Evolutionary conservation across 2,329 filamentous ascomycete species (phyloP), one percentile per base, ranked within the genome.

Genomic region (Graphiopsis chlorocephala): DNA sequence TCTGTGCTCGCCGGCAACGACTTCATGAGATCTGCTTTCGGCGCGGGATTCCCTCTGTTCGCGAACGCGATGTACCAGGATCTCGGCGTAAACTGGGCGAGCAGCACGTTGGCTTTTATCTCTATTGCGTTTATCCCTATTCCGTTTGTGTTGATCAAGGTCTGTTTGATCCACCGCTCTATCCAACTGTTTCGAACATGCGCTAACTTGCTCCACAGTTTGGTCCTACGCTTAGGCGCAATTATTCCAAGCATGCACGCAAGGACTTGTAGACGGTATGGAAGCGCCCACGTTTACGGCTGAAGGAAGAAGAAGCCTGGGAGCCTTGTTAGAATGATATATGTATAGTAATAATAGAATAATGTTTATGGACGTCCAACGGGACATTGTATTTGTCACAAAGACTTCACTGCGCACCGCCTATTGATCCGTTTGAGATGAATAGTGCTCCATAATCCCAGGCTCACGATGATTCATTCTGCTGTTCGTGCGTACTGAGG

Each of bases 61-160:
- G 76, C 76, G 0, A 60, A 29, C 1, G 75, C 75, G 10, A 79
- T 80, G 80, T 79, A 76, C 69, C 71, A 62, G 1, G 71, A 75
- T 23, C 68, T 81, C 11, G 79, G 79, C 15, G 74, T 81, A 10
- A 69, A 68, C 15, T 81, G 79, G 79, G 79, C 79, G 10, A 75
- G 74, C 47, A 78, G 75, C 59, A 69, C 74, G 28, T 65, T 81
- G 15, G 80, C 74, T 0, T 80, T 80, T 66, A 63, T 82, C 60
- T 73, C 73, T 2, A 74, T 81, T 48, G 78, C 75, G 0, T 81
- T 81, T 64, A 79, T 82, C 15, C 79, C 79, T 0, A 80, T 82
- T 64, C 79, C 79, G n/a, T 82, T 79, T 65, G 72, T 78, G 64
- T 65, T 82, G 65, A 81, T 80, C 69, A 76, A 73, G 66, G 71